Base-by-base conservation (phyloP, 805 yeast species). In the Vanderwaltozyma tropicalis region DNA sequence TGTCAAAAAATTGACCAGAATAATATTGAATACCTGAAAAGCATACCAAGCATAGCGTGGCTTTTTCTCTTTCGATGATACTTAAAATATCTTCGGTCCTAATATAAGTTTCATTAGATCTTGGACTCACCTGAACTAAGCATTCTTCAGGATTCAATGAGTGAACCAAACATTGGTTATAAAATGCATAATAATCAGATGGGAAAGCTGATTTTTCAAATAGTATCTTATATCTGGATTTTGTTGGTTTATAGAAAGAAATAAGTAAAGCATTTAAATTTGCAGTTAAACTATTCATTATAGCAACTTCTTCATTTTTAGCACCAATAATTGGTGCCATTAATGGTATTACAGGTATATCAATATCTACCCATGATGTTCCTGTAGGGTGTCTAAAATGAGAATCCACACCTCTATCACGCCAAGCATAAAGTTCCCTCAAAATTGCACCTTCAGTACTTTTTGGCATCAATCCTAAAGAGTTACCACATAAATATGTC, bases 181-280 rank as follows among this genome's bases (percentile, higher is more conserved):
- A 69, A 45, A 88, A 75, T 3, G 95, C 89, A 61, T 87, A 88
- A 62, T 73, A 83, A 57, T 88, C 97, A 0, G 95, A 83, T 0
- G 97, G 96, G 53, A 88, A 88, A 0, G 96, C 89, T 41, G 79
- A 81, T 48, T 77, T 77, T 52, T 88, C 97, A 55, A 83, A 83
- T 44, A 88, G 54, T 31, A 88, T 82, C 64, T 85, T 85, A 43
- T 71, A 68, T 45, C 78, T 70, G 3, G 47, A 53, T 3, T 48
- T 45, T 1, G 49, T 45, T 0, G 96, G 96, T 46, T 67, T 69
- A 61, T 85, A 88, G 54, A 89, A 88, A 11, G 84, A 69, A 6
- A 76, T 62, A 41, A 89, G 55, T 47, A 87, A 62, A 0, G 87
- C 68, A 54, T 89, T 92, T 52, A 88, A 66, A 55, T 88, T 83